These are phyloP conservation scores for Xerophyta viscosa DNA, from an alignment of 106 monocot species.

Conservation along the genomic window DNA sequence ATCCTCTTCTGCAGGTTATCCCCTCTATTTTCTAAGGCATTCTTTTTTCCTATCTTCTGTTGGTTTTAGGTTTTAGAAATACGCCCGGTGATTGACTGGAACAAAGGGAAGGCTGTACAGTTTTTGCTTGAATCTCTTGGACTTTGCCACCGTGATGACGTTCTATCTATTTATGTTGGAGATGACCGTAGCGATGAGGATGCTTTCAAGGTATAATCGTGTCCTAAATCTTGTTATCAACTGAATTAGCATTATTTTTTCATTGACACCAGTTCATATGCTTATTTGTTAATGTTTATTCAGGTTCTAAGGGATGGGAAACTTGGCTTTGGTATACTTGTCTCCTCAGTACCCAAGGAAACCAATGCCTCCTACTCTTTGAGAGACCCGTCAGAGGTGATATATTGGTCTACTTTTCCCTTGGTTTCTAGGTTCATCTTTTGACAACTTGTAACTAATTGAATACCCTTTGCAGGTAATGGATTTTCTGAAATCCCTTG, in stretches of 20 bases:
- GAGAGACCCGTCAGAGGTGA: constrained; percentile 12
- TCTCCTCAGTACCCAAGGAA: constrained; percentile 12
- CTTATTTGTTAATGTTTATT: neutral
- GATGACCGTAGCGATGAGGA: constrained; percentile 43
- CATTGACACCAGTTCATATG: too few relatives aligned
- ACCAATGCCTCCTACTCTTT: constrained; percentile 15
- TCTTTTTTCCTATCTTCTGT: neutral
- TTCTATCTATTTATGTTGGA: constrained; percentile 31
- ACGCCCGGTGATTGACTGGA: constrained; percentile 42
- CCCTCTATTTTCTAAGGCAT: neutral
- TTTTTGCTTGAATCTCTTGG: constrained; percentile 36
- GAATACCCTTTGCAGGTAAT: constrained; percentile 6
- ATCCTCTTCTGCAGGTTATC: neutral
- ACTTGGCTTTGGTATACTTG: constrained; percentile 9
- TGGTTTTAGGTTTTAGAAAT: constrained; percentile 37
- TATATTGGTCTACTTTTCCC: neutral
- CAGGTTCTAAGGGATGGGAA: constrained; percentile 12
- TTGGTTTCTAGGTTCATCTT: neutral
- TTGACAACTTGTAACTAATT: neutral
- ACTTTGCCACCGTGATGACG: constrained; percentile 14
- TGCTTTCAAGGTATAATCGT: constrained; percentile 27
- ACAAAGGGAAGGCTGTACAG: constrained; percentile 38
- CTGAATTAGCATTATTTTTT: too few relatives aligned
- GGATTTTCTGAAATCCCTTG: constrained; percentile 11
- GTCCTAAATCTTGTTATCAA: neutral